A percentile compares a stretch with the other conserved stretches of the same genome.
These are phyloP conservation scores for Euphorbia peplus DNA, from an alignment of 345 rosid species.

Conservation along the genomic window DNA sequence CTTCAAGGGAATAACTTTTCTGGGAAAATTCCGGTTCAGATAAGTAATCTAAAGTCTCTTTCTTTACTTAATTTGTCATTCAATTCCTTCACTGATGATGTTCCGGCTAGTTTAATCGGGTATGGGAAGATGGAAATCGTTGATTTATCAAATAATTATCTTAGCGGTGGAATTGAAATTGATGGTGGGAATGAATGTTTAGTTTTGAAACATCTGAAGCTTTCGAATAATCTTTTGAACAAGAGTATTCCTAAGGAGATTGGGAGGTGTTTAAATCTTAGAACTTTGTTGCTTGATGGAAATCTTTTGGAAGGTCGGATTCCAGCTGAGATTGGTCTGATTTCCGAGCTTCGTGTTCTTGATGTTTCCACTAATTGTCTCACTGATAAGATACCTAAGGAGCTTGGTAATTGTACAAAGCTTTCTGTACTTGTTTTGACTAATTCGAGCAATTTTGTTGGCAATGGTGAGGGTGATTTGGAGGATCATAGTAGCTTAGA, in stretches of 20 bases:
- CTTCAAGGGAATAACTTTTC: constrained; percentile 63
- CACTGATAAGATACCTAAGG: constrained; percentile 45
- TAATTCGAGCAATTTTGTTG: constrained; percentile 35
- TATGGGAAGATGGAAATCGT: constrained; percentile 29
- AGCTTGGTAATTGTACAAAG: constrained; percentile 43
- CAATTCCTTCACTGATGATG: constrained; percentile 43
- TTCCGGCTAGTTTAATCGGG: constrained; percentile 47
- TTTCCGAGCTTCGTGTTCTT: constrained; percentile 49
- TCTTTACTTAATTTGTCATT: constrained; percentile 46
- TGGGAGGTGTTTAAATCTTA: constrained; percentile 44
- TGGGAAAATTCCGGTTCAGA: constrained; percentile 43
- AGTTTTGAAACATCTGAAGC: constrained; percentile 46
- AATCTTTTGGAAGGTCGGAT: constrained; percentile 50
- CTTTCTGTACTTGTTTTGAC: constrained; percentile 49
- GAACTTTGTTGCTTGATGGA: constrained; percentile 51
- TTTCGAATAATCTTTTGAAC: constrained; percentile 45
- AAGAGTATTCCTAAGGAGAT: constrained; percentile 45
- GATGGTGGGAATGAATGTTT: constrained; percentile 29
- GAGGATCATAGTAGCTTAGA: constrained; percentile 36
- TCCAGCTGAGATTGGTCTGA: constrained; percentile 52
- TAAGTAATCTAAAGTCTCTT: constrained; percentile 35
- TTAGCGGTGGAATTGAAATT: constrained; percentile 34
- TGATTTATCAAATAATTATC: constrained; percentile 54
- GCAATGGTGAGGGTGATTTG: constrained; percentile 11
- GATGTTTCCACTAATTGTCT: constrained; percentile 65